phyloP scores from a whole-genome alignment of 1,284 basidiomycete species.

The Ceratobasidium sp. region DNA sequence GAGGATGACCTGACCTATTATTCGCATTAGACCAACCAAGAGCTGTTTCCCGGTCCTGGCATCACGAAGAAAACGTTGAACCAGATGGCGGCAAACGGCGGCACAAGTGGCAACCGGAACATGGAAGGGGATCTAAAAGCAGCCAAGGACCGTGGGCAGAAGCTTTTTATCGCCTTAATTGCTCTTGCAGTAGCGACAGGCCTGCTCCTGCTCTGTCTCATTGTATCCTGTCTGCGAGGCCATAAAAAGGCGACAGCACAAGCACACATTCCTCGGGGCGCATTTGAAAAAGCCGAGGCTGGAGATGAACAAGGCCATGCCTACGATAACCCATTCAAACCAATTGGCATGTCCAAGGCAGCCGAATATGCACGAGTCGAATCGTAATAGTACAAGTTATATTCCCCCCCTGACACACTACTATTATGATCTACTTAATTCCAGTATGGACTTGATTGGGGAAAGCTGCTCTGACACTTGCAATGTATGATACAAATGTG shows the following conservation, averaged over 20 bases:
- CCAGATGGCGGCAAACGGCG: background rate
- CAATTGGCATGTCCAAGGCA: background rate
- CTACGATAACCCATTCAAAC: slow-evolving; percentile 7
- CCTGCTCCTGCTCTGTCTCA: background rate
- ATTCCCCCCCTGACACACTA: no score
- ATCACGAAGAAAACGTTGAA: no score
- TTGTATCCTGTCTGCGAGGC: background rate
- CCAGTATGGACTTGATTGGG: no score
- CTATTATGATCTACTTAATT: no score
- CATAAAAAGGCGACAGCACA: background rate
- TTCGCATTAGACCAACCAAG: slow-evolving; percentile 27
- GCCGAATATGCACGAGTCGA: background rate
- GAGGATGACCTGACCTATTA: background rate
- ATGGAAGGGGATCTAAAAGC: background rate
- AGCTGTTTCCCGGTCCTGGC: no score
- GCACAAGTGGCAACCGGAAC: background rate
- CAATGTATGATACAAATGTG: no score
- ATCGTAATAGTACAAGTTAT: no score
- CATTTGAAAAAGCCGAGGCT: background rate
- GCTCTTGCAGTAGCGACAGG: no score
- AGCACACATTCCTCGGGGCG: slow-evolving; percentile 3
- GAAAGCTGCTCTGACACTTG: no score
- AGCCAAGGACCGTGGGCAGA: no score
- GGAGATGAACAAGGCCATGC: background rate
- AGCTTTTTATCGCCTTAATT: no score